phyloP scores from a whole-genome alignment of 306 rosid genomes.

The Cucurbita pepo region DNA sequence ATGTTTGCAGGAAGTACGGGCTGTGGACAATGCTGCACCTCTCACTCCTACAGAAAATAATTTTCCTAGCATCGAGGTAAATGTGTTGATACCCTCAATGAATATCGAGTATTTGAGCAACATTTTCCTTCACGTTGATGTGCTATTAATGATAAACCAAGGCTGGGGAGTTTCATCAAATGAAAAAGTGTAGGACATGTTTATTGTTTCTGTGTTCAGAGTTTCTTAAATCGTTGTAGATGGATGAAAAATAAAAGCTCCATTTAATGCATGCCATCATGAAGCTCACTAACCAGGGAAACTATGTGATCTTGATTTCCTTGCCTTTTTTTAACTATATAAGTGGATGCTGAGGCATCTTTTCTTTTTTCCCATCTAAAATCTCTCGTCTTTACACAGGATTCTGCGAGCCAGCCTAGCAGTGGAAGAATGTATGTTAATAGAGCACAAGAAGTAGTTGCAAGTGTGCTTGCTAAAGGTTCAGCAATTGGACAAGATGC shows the following conservation, averaged over 20 bases:
- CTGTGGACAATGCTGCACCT: conserved; percentile 36
- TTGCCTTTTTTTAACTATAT: neutral
- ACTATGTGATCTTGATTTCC: neutral
- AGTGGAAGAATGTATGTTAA: conserved; percentile 52
- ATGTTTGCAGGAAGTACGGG: conserved; percentile 45
- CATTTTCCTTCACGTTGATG: neutral
- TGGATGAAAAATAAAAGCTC: neutral
- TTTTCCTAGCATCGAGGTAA: conserved; percentile 38
- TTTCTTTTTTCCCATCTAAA: neutral
- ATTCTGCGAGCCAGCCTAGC: conserved; percentile 19
- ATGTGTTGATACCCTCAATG: neutral
- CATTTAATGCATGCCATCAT: neutral
- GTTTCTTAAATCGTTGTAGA: neutral
- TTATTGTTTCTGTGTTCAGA: neutral
- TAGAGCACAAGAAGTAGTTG: conserved; percentile 72
- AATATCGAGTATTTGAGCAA: neutral
- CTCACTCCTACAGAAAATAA: conserved; percentile 30
- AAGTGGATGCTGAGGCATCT: neutral
- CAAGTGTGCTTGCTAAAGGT: conserved; percentile 61
- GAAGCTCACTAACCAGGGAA: neutral
- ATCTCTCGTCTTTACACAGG: conserved; percentile 29
- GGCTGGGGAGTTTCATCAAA: neutral
- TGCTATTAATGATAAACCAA: neutral
- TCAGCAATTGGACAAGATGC: conserved; percentile 85
- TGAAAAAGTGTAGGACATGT: neutral